A percentile compares a stretch with the other conserved stretches of the same genome.
Evolutionary conservation across 2,329 filamentous ascomycete species (phyloP).

Genomic region (Fusarium sp.): DNA sequence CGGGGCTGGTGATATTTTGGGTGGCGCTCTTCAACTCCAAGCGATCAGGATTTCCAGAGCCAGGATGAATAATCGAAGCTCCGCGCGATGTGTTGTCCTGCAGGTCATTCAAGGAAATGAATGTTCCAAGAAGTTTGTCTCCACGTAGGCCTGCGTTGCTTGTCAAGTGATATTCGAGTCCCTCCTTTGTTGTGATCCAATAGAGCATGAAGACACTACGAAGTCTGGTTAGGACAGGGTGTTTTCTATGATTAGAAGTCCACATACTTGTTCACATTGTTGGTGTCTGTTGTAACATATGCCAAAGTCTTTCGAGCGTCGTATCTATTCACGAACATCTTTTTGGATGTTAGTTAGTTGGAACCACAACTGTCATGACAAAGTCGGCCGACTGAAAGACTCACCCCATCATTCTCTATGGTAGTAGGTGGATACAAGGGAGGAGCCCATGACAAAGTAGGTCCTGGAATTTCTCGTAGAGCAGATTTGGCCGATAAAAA

Average conservation of each 20-base stretch:
- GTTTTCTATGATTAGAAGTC: not conserved
- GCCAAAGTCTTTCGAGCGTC: not conserved
- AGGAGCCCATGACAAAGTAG: not conserved
- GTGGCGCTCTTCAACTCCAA: not conserved
- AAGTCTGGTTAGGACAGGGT: not conserved
- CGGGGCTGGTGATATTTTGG: not conserved
- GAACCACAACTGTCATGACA: not conserved
- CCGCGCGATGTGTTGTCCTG: not conserved
- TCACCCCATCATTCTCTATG: not conserved
- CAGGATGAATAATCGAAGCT: not conserved
- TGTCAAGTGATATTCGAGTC: not conserved
- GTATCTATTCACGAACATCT: not conserved
- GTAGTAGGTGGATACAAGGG: not conserved
- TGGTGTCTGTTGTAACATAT: not conserved
- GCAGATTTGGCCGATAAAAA: accelerated
- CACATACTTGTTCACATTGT: not conserved
- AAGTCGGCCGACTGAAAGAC: not conserved
- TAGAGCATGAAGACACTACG: not conserved
- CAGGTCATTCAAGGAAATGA: not conserved
- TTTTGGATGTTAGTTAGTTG: not conserved
- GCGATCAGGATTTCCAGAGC: not conserved
- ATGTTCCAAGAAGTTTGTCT: not conserved
- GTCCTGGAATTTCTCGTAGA: not conserved
- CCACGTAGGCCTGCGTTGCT: not conserved
- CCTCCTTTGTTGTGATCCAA: not conserved